Base-by-base conservation (phyloP, 75 land plant genomes). In the Cunninghamia lanceolata region DNA sequence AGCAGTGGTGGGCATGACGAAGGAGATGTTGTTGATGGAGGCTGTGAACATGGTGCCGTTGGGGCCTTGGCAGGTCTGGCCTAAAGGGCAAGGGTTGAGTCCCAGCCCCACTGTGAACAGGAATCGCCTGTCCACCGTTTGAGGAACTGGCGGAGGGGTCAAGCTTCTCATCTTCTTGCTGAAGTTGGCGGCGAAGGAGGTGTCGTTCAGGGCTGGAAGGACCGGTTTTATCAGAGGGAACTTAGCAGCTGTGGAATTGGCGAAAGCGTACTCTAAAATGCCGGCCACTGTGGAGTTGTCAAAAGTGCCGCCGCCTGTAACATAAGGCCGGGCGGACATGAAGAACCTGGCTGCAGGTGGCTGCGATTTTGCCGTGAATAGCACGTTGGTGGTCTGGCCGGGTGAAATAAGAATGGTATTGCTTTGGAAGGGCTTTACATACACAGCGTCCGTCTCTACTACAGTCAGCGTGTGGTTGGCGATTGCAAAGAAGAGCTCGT, bases 361-460 rank as follows among this genome's bases (percentile, higher is more conserved):
- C 25, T 16, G 13, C 0, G 84, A 76, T 52, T 93, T 89, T 38
- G 94, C 85, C 28, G 84, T 88, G 16, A 94, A 82, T 53, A 94
- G 88, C 13, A 93, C 92, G 71, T 93, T 93, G 34, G 91, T 90
- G 83, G 95, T 94, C 85, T 94, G 96, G 40, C 96, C 96, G 2
- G 96, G 96, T 35, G 96, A 50, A 21, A 94, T 88, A 25, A 93
- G 89, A 50, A 94, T 43, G 3, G 86, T 84, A 42, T 77, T 28
- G 8, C 89, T 90, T 45, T 83, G 70, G 73, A 93, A 94, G 10
- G 96, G 95, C 73, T 92, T 94, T 4, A 91, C 90, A n/a, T 91
- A 91, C 28, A 89, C 52, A 0, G 91, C 92, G 52, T 91, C 92
- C 1, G 50, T 85, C 8, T 91, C 92, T 46, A 91, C 92, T 16